Base-by-base conservation (phyloP, 805 yeast genomes). In the Schwanniomyces vanrijiae region DNA sequence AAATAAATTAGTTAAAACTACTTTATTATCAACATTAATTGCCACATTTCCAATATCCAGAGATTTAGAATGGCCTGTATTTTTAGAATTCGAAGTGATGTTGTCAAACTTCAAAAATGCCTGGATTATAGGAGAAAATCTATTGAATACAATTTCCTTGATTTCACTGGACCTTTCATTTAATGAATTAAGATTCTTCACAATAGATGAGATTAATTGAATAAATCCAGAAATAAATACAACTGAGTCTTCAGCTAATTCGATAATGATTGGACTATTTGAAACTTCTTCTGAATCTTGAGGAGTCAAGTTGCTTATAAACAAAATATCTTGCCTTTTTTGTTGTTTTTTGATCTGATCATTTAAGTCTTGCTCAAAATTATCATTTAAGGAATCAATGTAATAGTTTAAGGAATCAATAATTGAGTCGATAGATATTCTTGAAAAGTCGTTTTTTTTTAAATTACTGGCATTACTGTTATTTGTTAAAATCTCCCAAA, bases 201-300 rank as follows among this genome's bases (percentile, higher is more conserved):
- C 66, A 10, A 73, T 59, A 5, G 65, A 55, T 2, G 75, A 63
- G 10, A 90, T 69, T 42, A 94, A 67, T 21, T 87, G 82, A 48
- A 90, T 70, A 54, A 88, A 83, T 0, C 96, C 87, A 0, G 91
- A 78, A 5, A 90, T 71, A 44, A 88, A 82, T 6, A 89, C 76
- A 6, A 88, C 68, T 0, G 91, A 86, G 60, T 90, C 97, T 53
- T 89, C 96, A 29, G 88, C 86, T 26, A 90, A 69, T 43, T 85
- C 89, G 9, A 73, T 66, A 6, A 64, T 45, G 13, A 66, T 56
- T 25, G 57, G 75, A 28, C 75, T 77, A 21, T 65, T 58, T 37
- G 57, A 42, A 48, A 66, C 39, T 47, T 64, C 68, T 7, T 59
- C 63, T 3, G 59, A 50, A 4, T 53, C 52, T 24, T 50, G 45